phyloP scores from a whole-genome alignment of 768 basidiomycete species.

The Coprinellus aureogranulatus region DNA sequence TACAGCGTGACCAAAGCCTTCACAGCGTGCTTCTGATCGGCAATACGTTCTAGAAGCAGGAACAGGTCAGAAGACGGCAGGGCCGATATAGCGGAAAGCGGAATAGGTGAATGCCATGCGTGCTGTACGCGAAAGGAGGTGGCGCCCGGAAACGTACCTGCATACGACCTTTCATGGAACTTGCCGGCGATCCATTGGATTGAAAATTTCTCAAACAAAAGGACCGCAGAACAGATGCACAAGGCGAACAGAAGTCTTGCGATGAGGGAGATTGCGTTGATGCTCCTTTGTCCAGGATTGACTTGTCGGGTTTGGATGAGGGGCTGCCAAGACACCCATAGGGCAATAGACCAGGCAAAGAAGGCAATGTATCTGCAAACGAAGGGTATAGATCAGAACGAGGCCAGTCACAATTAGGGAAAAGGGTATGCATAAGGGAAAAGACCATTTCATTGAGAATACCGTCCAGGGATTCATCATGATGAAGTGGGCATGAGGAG shows the following conservation, averaged over 20 bases:
- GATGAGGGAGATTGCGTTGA: conserved; percentile 50
- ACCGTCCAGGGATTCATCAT: neutral
- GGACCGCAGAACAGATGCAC: conserved; percentile 63
- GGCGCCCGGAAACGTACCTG: conserved; percentile 34
- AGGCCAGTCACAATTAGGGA: neutral
- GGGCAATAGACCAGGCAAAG: conserved; percentile 59
- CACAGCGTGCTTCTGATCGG: conserved; percentile 79
- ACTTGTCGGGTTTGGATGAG: conserved; percentile 51
- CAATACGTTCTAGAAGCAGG: conserved; percentile 62
- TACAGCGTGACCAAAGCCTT: conserved; percentile 72
- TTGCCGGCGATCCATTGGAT: conserved; percentile 85
- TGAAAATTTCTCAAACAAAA: conserved; percentile 79
- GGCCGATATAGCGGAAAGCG: neutral
- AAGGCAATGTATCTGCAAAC: conserved; percentile 55
- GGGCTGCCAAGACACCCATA: conserved; percentile 75
- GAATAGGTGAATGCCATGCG: neutral
- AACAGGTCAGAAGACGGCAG: conserved; percentile 5
- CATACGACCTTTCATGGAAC: conserved; percentile 77
- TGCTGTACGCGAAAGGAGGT: neutral
- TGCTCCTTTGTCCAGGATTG: conserved; percentile 27
- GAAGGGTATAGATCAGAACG: neutral
- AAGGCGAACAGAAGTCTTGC: conserved; percentile 72
- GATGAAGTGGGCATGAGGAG: conserved; percentile 5
- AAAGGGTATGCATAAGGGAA: neutral
- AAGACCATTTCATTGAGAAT: neutral